phyloP scores from a whole-genome alignment of 2,329 filamentous ascomycete genomes.

The Aureobasidium lini region DNA sequence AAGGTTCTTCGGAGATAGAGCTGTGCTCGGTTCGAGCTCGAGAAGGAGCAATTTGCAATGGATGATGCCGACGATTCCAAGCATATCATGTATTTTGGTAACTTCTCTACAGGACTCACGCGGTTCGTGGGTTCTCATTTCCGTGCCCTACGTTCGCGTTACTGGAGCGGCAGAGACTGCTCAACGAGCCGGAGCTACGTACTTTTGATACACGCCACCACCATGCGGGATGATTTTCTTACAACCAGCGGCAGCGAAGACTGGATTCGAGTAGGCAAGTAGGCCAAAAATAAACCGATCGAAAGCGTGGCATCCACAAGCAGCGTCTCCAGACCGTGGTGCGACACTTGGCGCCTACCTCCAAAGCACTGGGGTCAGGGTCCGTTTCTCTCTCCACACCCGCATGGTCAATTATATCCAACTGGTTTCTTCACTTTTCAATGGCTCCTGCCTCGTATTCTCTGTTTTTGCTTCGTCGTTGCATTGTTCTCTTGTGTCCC shows the following conservation, averaged over 20 bases:
- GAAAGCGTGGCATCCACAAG: neutral
- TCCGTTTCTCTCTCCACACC: neutral
- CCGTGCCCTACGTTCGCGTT: no score
- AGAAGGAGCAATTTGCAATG: no score
- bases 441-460: neutral
- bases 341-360: neutral
- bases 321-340: neutral
- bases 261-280: neutral
- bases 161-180: neutral
- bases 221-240: neutral
- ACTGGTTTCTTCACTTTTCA: neutral
- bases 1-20: no score
- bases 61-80: no score
- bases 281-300: slow-evolving; percentile 6
- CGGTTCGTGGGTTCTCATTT: no score
- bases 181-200: neutral
- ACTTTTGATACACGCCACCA: neutral
- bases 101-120: no score
- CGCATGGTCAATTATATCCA: neutral
- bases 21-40: no score
- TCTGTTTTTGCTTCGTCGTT: neutral
- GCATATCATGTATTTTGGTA: no score
- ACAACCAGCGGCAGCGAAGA: neutral
- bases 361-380: neutral
- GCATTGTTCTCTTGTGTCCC: neutral